Conservation (phyloP, 139 green algal species). For the Closterium sp. region DNA sequence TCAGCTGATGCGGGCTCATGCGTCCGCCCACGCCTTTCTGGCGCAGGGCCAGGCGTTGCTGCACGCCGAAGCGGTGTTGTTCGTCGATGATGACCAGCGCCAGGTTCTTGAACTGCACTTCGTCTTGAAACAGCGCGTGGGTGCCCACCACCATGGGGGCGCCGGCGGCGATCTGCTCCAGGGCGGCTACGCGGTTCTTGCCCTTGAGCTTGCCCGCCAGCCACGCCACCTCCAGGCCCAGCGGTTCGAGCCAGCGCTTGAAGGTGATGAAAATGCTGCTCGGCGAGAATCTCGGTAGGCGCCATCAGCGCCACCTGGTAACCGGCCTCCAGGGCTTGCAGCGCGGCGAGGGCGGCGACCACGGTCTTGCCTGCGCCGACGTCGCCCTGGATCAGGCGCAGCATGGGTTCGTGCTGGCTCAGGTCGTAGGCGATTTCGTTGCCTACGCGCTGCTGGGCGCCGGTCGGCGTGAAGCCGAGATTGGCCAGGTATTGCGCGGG, state of each 20-base stretch:
- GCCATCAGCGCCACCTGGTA: slow-evolving; percentile 78
- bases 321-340: slow-evolving; percentile 39
- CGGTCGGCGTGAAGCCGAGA: no score
- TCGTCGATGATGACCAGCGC: slow-evolving; percentile 83
- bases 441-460: not conserved
- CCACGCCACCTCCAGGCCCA: not conserved
- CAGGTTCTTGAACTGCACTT: slow-evolving; percentile 65
- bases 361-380: slow-evolving; percentile 91
- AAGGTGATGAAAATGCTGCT: not conserved
- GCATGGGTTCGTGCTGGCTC: not conserved
- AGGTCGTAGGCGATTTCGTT: not conserved
- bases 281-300: slow-evolving; percentile 72
- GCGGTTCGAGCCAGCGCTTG: not conserved
- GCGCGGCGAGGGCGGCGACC: slow-evolving; percentile 71
- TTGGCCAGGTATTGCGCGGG: no score
- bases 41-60: slow-evolving; percentile 11
- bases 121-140: slow-evolving; percentile 68
- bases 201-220: slow-evolving; percentile 17
- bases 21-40: slow-evolving; percentile 5
- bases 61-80: slow-evolving; percentile 72
- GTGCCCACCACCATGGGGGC: not conserved
- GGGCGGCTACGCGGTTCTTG: not conserved
- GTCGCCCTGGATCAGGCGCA: slow-evolving; percentile 70
- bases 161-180: no score
- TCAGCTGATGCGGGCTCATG: no score